Base-by-base conservation (phyloP, 176 grass and related monocot species). In the Paspalum vaginatum region DNA sequence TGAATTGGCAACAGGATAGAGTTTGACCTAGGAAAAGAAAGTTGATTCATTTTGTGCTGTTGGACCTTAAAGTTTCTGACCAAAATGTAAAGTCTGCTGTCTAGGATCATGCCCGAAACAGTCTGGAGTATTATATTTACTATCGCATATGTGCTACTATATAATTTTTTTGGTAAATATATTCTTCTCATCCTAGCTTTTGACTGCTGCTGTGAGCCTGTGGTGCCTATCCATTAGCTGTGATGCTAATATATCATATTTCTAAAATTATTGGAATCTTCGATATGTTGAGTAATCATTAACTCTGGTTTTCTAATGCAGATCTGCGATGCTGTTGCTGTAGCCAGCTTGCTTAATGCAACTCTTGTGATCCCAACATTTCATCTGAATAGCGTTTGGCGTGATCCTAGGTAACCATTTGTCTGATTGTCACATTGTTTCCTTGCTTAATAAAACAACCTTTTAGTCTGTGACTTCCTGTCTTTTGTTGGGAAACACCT, bases 351-450 rank as follows among this genome's bases (percentile, higher is more conserved):
- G 81, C 78, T 98, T 59, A 98, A 95, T 89, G 95, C 95, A 87
- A 98, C 90, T 67, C 92, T 98, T 85, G 90, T 98, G 81, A 91
- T 93, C 83, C 95, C 95, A 75, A 79, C 87, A 65, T 93, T 98
- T 83, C 92, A 98, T 91, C 81, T 98, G 52, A 95, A 98, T 75
- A 98, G 92, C 20, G 95, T 98, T 55, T 98, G 95, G 92, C 90
- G 88, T 60, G 95, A 98, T 88, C 76, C 88, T 44, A 98, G 95
- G 95, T 98, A 69, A 76, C 53, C 75, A 47, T 83, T 68, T 75
- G 4, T 49, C 49, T 52, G 51, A 27, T 79, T 20, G 45, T 18
- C n/a, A 25, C 14, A n/a, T 47, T 25, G 9, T 61, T 67, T 26
- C 5, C 9, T 86, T 77, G 37, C 25, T 54, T 54, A 25, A 46